Evolutionary conservation across 495 filamentous ascomycete species (phyloP), one percentile per base, ranked within the genome.

Genomic region (Aspergillus ellipticus): DNA sequence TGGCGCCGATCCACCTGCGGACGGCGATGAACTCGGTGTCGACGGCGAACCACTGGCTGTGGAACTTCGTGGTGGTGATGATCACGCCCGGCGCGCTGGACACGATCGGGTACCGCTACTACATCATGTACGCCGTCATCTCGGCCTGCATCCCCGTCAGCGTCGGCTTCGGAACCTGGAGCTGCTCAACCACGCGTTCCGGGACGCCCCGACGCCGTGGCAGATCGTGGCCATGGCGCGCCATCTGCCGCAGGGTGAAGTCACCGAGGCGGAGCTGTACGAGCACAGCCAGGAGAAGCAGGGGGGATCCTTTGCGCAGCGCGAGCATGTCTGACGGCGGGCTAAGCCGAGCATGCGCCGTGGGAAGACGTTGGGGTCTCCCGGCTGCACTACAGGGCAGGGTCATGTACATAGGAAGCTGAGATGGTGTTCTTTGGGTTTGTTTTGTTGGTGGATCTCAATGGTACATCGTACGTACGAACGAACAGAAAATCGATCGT

Each of bases 141-240:
- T 63, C 72, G 20, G 58, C 61, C 11, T 64, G 55, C 21, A 72
- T 72, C 48, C 65, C 49, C 74, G 15, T 82, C 2, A 62, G 71
- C 11, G 78, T 87, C 22, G 86, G 81, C 62, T 80, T 85, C 82
- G 85, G 20, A 82, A 80, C 13, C 73, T 89, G 13, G 86, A 89
- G 65, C 79, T 85, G 58, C 75, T 89, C 67, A 83, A 88, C 61
- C 67, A 68, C 57, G 85, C 88, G 51, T 89, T 89, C 75, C 78
- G 76, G 52, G 85, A 86, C 63, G 68, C 68, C 1, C 55, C 66
- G 0, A 53, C 68, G n/a, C 49, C 61, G 1, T 70, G 65, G 67
- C 10, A 64, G 15, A 71, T 71, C 57, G 67, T 68, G 17, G 58
- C 54, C 19, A 72, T 72, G 65, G 69, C 69, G n/a, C 54, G 59